A percentile compares a stretch with the other conserved stretches of the same genome.
phyloP scores from a whole-genome alignment of 805 yeast genomes.

The Torulaspora gathmanii region DNA sequence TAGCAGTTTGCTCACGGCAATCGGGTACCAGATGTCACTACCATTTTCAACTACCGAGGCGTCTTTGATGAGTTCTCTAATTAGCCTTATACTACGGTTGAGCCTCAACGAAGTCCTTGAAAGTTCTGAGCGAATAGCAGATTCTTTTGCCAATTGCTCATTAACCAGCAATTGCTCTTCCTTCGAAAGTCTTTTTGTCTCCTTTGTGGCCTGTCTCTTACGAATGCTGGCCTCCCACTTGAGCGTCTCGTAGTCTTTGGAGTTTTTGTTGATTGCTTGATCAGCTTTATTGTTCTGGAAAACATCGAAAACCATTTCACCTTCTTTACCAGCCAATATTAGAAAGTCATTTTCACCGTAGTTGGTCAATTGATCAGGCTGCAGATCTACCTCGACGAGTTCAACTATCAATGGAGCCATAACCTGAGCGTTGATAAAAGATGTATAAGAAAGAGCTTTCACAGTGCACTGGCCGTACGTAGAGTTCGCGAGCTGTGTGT shows the following conservation, averaged over 20 bases:
- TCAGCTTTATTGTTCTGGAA: constrained; percentile 44
- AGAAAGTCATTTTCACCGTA: constrained; percentile 48
- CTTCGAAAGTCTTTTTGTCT: constrained; percentile 57
- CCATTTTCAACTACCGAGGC: constrained; percentile 60
- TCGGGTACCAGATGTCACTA: constrained; percentile 63
- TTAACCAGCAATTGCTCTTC: constrained; percentile 67
- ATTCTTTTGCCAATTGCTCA: constrained; percentile 61
- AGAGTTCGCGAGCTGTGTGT: constrained; percentile 17
- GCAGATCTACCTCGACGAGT: constrained; percentile 43
- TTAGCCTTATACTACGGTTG: constrained; percentile 48
- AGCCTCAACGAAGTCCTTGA: constrained; percentile 37
- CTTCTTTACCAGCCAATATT: constrained; percentile 69
- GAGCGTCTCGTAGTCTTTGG: constrained; percentile 77
- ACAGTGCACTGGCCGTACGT: constrained; percentile 43
- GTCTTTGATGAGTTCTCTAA: constrained; percentile 49
- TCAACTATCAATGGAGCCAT: constrained; percentile 49
- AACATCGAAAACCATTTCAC: constrained; percentile 63
- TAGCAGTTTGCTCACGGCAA: constrained; percentile 51
- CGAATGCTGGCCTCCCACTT: constrained; percentile 88
- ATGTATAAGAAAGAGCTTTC: constrained; percentile 47
- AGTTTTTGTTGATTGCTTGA: constrained; percentile 56
- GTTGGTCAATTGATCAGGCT: constrained; percentile 33
- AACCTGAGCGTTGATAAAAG: constrained; percentile 56
- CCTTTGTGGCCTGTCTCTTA: constrained; percentile 57
- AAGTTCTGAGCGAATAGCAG: constrained; percentile 48